Conservation (phyloP, 306 rosid genomes). For the Arachis hypogaea region DNA sequence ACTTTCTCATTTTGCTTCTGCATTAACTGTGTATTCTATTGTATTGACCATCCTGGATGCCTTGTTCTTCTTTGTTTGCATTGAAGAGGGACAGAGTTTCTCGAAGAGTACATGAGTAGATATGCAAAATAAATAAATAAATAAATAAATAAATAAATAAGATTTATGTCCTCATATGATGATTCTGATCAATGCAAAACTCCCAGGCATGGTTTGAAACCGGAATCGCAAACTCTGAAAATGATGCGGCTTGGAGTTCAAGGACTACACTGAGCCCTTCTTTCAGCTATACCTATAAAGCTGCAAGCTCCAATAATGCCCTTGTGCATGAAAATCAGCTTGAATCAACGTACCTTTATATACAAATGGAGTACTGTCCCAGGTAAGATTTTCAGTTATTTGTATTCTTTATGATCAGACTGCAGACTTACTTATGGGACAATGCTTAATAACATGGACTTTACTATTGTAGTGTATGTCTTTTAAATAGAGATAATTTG, state of each 20-base stretch:
- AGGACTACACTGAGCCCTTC: slow-evolving; percentile 67
- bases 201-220: slow-evolving; percentile 98
- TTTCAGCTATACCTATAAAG: slow-evolving; percentile 57
- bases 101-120: slow-evolving; percentile 22
- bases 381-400: slow-evolving; percentile 52
- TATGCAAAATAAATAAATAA: slow-evolving; percentile 23
- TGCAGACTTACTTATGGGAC: slow-evolving; percentile 29
- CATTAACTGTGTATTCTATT: slow-evolving; percentile 14
- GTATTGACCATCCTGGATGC: slow-evolving; percentile 5
- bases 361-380: slow-evolving; percentile 99
- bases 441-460: not conserved
- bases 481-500: not conserved
- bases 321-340: slow-evolving; percentile 68
- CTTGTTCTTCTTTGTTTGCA: slow-evolving; percentile 24
- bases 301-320: slow-evolving; percentile 55
- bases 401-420: slow-evolving; percentile 26
- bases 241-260: slow-evolving; percentile 70
- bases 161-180: slow-evolving; percentile 31
- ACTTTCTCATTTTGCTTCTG: slow-evolving; percentile 20
- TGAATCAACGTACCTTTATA: slow-evolving; percentile 88
- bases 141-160: not conserved
- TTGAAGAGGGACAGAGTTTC: slow-evolving; percentile 26
- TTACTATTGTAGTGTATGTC: slow-evolving; percentile 10
- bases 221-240: slow-evolving; percentile 64
- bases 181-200: slow-evolving; percentile 42